Evolutionary conservation across 2,329 filamentous ascomycete species (phyloP), one percentile per base, ranked within the genome.

Genomic region (Clonostachys rhizophaga): DNA sequence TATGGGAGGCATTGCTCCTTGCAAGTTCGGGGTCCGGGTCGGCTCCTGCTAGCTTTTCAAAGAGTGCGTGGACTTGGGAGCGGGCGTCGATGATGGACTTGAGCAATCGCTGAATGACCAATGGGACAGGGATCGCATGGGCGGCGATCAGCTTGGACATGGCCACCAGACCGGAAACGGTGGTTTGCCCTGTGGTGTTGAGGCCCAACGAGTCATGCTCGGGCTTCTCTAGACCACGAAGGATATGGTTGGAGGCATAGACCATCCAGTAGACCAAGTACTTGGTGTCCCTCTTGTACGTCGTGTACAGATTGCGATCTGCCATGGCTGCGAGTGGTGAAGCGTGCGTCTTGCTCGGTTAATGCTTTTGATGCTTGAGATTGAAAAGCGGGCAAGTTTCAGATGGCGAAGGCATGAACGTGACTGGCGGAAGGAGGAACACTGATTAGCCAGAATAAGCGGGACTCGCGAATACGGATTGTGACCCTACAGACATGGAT

Each of bases 131-230:
- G 5, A 54, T 52, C 13, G 61, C 51, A 51, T 70, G 55, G 40
- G 65, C 55, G 0, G 59, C 63, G 39, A 76, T 71, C 24, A 73
- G 60, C 16, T 61, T 60, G 8, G 66, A 62, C 50, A 73, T 62
- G 3, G 56, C 51, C 5, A 73, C 51, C 6, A 76, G 60, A 9
- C 55, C 56, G 0, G 63, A 52, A 4, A 71, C 59, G 0, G 62
- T 66, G 6, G 62, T 57, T 47, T 70, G 54, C 13, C 69, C 67
- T 0, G 63, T 67, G 1, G 61, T 68, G 49, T 74, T 73, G 7
- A 59, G 42, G 3, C 49, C 13, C 1, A 48, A 30, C 13, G 55
- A 44, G 30, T 45, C 40, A 37, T 52, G 49, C 16, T 53, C 47
- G 3, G 46, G 53, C 5, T 55, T 55, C 17, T 53, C 55, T 6